A percentile compares a stretch with the other conserved stretches of the same genome.
Conservation (phyloP, 345 rosid genomes). For the Geranium brycei region DNA sequence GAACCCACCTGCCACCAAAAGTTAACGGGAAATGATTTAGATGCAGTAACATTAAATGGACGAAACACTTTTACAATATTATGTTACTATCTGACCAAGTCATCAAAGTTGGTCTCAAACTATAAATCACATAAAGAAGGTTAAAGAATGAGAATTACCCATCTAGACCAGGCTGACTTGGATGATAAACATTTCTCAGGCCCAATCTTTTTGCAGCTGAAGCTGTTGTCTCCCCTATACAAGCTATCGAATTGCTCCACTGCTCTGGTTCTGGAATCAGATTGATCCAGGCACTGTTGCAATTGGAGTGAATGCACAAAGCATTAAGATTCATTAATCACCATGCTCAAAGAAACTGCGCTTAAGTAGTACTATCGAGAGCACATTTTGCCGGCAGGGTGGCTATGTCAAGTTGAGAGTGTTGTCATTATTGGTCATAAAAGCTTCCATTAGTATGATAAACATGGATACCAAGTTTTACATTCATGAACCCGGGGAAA, state of each 20-base stretch:
- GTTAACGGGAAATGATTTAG: not conserved
- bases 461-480: not conserved
- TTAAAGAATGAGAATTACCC: constrained; percentile 39
- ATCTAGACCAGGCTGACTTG: constrained; percentile 70
- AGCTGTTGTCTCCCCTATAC: constrained; percentile 96
- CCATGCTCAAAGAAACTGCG: not conserved
- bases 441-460: not conserved
- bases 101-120: not conserved
- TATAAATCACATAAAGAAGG: not conserved
- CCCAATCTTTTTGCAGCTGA: constrained; percentile 69
- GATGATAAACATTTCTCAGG: constrained; percentile 56
- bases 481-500: not conserved
- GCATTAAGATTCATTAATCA: not conserved
- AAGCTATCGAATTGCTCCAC: constrained; percentile 62
- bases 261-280: constrained; percentile 39
- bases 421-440: not conserved
- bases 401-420: not conserved
- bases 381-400: not conserved
- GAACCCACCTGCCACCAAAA: constrained; percentile 58
- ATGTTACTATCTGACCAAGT: not conserved
- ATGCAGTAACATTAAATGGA: no score
- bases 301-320: constrained; percentile 10
- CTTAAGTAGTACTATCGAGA: not conserved
- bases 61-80: no score
- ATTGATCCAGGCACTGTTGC: constrained; percentile 64